These are phyloP conservation scores for Aspergillus fumigatiaffinis DNA, from an alignment of 2,329 filamentous ascomycete genomes.

Conservation along the genomic window DNA sequence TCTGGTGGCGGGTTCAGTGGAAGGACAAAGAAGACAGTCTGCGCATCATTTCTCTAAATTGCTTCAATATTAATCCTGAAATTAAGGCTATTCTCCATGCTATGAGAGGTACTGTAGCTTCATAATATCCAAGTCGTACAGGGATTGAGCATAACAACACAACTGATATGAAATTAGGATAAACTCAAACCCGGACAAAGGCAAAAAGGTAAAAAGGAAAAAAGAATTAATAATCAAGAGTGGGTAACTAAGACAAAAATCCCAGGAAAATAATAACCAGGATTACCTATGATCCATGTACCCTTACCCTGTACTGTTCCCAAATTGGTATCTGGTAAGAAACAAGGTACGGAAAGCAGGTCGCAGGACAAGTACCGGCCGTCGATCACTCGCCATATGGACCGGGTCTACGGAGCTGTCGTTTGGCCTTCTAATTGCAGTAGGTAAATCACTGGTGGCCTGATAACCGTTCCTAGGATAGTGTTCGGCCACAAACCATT, in stretches of 20 bases:
- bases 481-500: conserved; percentile 7
- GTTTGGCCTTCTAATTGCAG: conserved; percentile 12
- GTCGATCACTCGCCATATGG: conserved; percentile 1
- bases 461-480: neutral
- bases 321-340: conserved; percentile 11
- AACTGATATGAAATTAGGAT: neutral
- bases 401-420: neutral
- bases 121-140: neutral
- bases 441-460: conserved; percentile 3
- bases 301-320: neutral
- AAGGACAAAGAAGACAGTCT: neutral
- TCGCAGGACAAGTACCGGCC: neutral
- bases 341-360: neutral
- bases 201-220: neutral
- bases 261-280: neutral
- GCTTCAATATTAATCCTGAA: neutral
- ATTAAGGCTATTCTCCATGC: neutral
- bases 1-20: neutral
- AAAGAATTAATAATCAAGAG: neutral
- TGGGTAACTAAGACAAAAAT: neutral
- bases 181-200: neutral
- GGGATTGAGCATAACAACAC: no score
- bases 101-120: neutral
- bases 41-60: no score
- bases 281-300: conserved; percentile 1